phyloP scores from a whole-genome alignment of 352 stramenopile genomes.

The Globisporangium abappressorium region DNA sequence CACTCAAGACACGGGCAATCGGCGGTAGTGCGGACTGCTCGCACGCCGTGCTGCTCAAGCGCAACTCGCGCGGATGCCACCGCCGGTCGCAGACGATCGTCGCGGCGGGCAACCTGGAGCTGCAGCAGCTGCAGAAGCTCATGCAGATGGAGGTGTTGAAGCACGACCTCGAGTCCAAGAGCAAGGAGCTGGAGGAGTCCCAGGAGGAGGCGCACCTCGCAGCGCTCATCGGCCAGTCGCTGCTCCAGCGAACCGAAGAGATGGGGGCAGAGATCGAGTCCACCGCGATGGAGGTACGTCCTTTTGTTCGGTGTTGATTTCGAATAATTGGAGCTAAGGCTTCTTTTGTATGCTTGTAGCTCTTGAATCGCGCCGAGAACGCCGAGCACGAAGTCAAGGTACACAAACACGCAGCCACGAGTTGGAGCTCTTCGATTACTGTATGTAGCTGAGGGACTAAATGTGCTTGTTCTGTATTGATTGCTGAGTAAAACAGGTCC shows the following conservation, averaged over 20 bases:
- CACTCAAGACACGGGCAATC: not conserved
- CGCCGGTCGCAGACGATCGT: constrained; percentile 39
- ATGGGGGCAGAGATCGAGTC: constrained; percentile 41
- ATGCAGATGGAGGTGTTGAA: constrained; percentile 46
- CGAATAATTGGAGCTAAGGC: not conserved
- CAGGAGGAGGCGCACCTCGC: constrained; percentile 49
- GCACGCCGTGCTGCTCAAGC: constrained; percentile 8
- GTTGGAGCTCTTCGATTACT: not conserved
- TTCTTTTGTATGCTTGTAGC: constrained; percentile 10
- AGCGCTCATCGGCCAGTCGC: constrained; percentile 43
- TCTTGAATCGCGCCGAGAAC: constrained; percentile 36
- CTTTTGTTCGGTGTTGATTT: not conserved
- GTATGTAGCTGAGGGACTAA: not conserved
- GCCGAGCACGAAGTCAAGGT: constrained; percentile 42
- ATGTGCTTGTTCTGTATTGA: not conserved
- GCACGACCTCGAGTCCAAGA: constrained; percentile 45
- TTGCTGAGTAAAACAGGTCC: constrained; percentile 14
- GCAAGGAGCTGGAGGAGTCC: constrained; percentile 42
- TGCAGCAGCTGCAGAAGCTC: constrained; percentile 34
- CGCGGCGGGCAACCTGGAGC: constrained; percentile 27
- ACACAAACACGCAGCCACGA: not conserved
- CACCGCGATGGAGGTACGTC: constrained; percentile 17
- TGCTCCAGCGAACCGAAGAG: constrained; percentile 48
- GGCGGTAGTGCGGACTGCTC: not conserved
- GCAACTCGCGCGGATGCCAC: constrained; percentile 16